These are phyloP conservation scores for Russula abietina DNA, from an alignment of 768 basidiomycete genomes.

Conservation along the genomic window DNA sequence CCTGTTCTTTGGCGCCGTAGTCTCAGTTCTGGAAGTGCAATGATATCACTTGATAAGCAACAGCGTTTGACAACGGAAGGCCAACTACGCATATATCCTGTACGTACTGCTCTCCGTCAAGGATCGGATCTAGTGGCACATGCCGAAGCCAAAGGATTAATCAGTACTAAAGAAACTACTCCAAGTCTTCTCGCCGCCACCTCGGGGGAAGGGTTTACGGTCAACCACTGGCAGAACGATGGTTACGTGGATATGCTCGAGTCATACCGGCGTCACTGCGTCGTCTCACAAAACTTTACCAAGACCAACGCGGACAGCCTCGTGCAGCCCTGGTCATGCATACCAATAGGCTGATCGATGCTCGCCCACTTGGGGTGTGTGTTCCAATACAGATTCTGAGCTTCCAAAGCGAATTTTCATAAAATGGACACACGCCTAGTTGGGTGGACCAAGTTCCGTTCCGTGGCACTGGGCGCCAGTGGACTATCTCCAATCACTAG, in stretches of 20 bases:
- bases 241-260: neutral
- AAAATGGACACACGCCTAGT: neutral
- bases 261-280: neutral
- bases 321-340: neutral
- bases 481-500: neutral
- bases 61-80: neutral
- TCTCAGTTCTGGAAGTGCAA: slow-evolving; percentile 3
- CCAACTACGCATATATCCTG: neutral
- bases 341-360: neutral
- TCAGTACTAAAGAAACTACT: too few species aligned
- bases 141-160: too few species aligned
- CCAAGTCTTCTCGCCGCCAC: neutral
- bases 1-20: neutral
- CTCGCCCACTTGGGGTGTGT: neutral
- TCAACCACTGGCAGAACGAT: neutral
- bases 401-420: neutral
- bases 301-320: neutral
- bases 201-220: neutral
- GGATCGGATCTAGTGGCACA: too few species aligned
- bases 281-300: neutral
- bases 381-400: neutral
- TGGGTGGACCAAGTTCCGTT: neutral
- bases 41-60: too few species aligned
- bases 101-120: neutral
- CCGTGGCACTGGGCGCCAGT: neutral